Percentiles rank a stretch among this genome's conserved stretches.
These are phyloP conservation scores for Fraxinus pennsylvanica DNA, from an alignment of 257 asterid genomes.

Conservation along the genomic window DNA sequence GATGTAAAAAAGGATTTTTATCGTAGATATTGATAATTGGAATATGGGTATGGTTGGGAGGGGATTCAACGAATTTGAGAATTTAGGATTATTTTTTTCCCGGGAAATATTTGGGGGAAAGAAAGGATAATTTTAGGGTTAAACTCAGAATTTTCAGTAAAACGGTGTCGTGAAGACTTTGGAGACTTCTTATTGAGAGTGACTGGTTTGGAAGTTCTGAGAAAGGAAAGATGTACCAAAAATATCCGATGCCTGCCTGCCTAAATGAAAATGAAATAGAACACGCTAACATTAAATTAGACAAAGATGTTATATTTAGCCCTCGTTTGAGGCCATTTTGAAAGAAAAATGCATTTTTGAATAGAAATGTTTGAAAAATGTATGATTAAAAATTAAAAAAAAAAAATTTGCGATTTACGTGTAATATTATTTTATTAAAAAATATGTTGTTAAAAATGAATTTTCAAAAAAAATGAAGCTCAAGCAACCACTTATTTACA, in stretches of 20 bases:
- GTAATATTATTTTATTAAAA: too few species aligned
- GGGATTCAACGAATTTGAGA: neutral
- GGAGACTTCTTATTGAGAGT: neutral
- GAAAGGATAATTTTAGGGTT: neutral
- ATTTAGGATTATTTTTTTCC: conserved; percentile 1
- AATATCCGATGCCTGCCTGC: conserved; percentile 7
- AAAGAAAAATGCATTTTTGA: too few species aligned
- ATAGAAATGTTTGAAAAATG: too few species aligned
- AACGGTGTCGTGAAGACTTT: conserved; percentile 6
- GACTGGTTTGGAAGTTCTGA: neutral
- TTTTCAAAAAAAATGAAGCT: too few species aligned
- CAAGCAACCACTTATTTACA: too few species aligned
- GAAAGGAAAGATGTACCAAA: neutral
- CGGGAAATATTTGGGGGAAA: conserved; percentile 13
- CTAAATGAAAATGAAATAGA: neutral
- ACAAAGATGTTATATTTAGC: too few species aligned
- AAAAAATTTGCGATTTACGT: too few species aligned
- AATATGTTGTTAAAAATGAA: too few species aligned
- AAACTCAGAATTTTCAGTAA: neutral
- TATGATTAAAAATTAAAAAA: too few species aligned
- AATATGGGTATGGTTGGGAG: neutral
- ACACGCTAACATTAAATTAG: too few species aligned
- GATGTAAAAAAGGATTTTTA: conserved; percentile 32
- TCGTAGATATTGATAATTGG: conserved; percentile 22
- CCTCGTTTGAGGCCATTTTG: too few species aligned